Conservation (phyloP, 2,329 filamentous ascomycete genomes). For the Ceratocystis cacaofunesta region DNA sequence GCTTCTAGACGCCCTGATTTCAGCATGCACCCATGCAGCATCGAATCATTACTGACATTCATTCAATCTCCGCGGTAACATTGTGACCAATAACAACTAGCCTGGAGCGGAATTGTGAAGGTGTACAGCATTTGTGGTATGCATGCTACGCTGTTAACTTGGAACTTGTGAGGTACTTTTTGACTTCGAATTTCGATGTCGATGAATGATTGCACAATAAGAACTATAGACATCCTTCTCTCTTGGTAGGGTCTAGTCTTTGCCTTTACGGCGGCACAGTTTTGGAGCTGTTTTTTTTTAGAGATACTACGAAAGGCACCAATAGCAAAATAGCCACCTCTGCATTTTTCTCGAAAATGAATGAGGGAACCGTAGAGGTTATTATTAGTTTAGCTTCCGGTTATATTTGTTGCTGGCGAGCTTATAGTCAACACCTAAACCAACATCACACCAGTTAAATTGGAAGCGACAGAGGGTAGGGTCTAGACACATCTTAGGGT, state of each 20-base stretch:
- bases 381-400: neutral
- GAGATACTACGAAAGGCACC: neutral
- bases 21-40: neutral
- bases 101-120: neutral
- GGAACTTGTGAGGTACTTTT: too few species aligned
- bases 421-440: neutral
- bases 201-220: too few species aligned
- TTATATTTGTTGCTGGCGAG: neutral
- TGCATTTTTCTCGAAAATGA: neutral
- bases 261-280: neutral
- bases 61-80: neutral
- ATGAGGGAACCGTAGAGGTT: neutral
- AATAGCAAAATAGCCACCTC: neutral
- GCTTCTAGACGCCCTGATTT: neutral
- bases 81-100: neutral
- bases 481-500: neutral
- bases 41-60: neutral
- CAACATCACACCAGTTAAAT: neutral
- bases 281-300: neutral
- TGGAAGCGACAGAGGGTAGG: neutral
- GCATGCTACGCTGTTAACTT: too few species aligned
- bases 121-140: neutral
- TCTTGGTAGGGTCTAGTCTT: too few species aligned
- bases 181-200: too few species aligned
- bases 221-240: too few species aligned